Base-by-base conservation (phyloP, 345 rosid genomes). In the Noccaea caerulescens region DNA sequence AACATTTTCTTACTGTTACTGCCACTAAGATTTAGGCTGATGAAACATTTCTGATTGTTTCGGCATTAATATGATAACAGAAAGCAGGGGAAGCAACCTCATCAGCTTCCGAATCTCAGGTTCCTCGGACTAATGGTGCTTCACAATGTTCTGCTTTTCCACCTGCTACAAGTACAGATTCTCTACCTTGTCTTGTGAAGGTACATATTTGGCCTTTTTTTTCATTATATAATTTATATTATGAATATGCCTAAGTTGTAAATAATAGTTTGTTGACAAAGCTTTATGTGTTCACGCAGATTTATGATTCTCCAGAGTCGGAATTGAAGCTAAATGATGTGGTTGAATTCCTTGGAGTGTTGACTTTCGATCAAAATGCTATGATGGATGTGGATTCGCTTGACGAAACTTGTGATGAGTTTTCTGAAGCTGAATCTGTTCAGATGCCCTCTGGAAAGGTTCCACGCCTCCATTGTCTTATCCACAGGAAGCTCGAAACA, bases 241-340 rank as follows among this genome's bases (percentile, higher is more conserved):
- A n/a, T 23, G 55, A 27, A 4, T 45, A 43, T 18, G 8, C 30
- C 8, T 10, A 12, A 27, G 14, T 34, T 47, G 13, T 10, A 23
- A 45, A 34, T 8, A 41, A 3, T 42, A 58, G 10, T 46, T 9
- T 52, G 23, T 43, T 76, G 67, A 76, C 11, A 13, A 33, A 1
- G 34, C 4, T 52, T 12, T 10, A 58, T 49, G 58, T 6, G 32
- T 7, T 61, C 13, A 12, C 63, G 52, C 86, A 94, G 97, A 77
- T 94, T 49, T 94, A 94, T 72, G 91, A 91, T 80, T 72, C 85
- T 70, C 87, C 85, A 23, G 95, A 89, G 79, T 82, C 88, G 20
- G 97, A 89, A 11, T 58, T 89, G 77, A 91, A 89, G 80, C 86
- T 91, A 69, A 94, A 94, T 50, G 97, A 94, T 36, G 87, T 89